phyloP scores from a whole-genome alignment of 2,329 filamentous ascomycete genomes.

The Trichoderma endophyticum region DNA sequence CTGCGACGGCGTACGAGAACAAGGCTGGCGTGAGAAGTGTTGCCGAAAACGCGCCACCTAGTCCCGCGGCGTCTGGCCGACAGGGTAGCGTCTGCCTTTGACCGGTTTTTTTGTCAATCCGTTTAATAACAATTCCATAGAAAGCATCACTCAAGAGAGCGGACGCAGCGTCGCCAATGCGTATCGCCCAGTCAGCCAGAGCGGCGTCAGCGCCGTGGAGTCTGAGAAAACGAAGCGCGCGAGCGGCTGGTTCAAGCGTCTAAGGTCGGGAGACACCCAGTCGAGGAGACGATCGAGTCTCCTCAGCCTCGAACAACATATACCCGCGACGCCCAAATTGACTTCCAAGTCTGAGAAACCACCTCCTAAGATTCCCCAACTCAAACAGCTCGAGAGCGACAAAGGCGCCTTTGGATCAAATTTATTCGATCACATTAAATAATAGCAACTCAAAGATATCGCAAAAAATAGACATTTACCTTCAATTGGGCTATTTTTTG shows the following conservation, averaged over 20 bases:
- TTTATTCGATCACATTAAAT: constrained; percentile 60
- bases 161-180: constrained; percentile 34
- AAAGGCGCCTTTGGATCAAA: constrained; percentile 48
- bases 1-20: constrained; percentile 40
- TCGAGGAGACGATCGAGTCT: constrained; percentile 30
- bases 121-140: constrained; percentile 52
- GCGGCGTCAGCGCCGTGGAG: constrained; percentile 47
- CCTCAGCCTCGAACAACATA: constrained; percentile 37
- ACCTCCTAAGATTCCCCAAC: constrained; percentile 60
- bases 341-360: constrained; percentile 48
- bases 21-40: constrained; percentile 47
- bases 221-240: constrained; percentile 52
- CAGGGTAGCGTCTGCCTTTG: constrained; percentile 56
- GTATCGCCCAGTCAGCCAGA: constrained; percentile 49
- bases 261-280: constrained; percentile 43
- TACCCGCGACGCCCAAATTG: constrained; percentile 32
- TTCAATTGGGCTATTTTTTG: not conserved
- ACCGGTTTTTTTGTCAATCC: constrained; percentile 48
- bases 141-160: constrained; percentile 44
- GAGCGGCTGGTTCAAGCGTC: constrained; percentile 58
- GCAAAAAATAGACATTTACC: not conserved
- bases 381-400: constrained; percentile 50
- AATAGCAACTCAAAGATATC: constrained; percentile 17
- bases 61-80: constrained; percentile 50
- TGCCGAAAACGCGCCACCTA: constrained; percentile 50